Conservation (phyloP, 805 yeast genomes). For the Wilhelminamyces savonicus region DNA sequence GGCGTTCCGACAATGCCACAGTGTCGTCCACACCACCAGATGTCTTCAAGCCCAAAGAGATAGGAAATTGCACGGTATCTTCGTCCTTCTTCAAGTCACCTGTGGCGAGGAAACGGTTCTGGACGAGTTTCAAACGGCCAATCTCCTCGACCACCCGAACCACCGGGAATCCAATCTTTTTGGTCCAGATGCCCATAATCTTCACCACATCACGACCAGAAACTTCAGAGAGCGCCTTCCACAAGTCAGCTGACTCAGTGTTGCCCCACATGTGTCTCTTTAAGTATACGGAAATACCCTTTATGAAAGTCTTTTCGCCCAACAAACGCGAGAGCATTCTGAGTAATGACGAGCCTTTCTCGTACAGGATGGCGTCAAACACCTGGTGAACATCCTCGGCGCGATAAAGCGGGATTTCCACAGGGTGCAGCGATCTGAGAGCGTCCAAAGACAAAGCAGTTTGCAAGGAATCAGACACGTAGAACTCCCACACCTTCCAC, state of each 20-base stretch:
- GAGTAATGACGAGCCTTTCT: conserved; percentile 73
- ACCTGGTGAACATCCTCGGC: conserved; percentile 81
- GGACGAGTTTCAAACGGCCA: conserved; percentile 50
- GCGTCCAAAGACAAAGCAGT: conserved; percentile 71
- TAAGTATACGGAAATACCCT: conserved; percentile 74
- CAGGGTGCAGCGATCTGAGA: conserved; percentile 78
- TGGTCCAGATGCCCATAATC: conserved; percentile 79
- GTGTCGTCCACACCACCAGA: conserved; percentile 55
- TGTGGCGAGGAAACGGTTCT: conserved; percentile 68
- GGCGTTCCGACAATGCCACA: conserved; percentile 42
- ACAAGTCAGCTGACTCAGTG: conserved; percentile 69
- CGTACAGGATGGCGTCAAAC: conserved; percentile 77
- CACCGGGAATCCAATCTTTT: conserved; percentile 73
- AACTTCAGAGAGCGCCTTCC: conserved; percentile 66
- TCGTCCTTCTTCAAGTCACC: conserved; percentile 76
- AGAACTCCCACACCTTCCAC: conserved; percentile 84
- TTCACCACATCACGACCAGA: conserved; percentile 66
- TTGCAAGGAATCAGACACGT: conserved; percentile 72
- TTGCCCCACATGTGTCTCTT: conserved; percentile 73
- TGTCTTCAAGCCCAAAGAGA: conserved; percentile 61
- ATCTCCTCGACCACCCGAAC: conserved; percentile 57
- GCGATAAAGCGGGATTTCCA: conserved; percentile 73
- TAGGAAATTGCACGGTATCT: conserved; percentile 62
- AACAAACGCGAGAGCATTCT: conserved; percentile 78
- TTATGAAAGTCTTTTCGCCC: conserved; percentile 70